These are phyloP conservation scores for Aspergillus sp. DNA, from an alignment of 2,329 filamentous ascomycete genomes.

Conservation along the genomic window DNA sequence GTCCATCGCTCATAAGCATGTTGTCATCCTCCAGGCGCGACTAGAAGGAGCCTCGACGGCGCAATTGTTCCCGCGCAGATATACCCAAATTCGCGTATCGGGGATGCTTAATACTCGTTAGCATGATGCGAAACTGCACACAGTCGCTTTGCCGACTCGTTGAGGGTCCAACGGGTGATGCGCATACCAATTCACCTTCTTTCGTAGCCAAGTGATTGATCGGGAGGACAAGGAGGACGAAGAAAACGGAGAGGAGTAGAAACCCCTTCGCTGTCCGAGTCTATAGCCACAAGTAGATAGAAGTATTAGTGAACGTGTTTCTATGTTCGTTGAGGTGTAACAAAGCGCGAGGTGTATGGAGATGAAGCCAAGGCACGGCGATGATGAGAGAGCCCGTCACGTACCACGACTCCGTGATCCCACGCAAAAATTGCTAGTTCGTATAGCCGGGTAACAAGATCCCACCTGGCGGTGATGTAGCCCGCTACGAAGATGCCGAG, in stretches of 20 bases:
- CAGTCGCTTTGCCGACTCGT: not conserved
- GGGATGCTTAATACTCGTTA: conserved; percentile 65
- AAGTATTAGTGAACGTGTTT: conserved; percentile 9
- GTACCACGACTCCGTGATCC: conserved; percentile 95
- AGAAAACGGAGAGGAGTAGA: conserved; percentile 75
- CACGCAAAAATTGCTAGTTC: conserved; percentile 96
- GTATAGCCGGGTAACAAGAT: conserved; percentile 94
- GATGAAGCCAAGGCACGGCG: not conserved
- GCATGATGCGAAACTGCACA: not conserved
- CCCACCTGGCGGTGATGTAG: conserved; percentile 99
- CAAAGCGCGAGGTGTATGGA: not conserved
- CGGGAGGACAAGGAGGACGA: conserved; percentile 79
- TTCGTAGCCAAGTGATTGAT: conserved; percentile 77
- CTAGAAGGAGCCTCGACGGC: conserved; percentile 92
- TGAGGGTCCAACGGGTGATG: conserved; percentile 1
- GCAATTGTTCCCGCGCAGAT: conserved; percentile 91
- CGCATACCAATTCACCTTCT: conserved; percentile 74
- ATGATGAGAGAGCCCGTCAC: conserved; percentile 31
- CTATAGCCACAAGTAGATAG: conserved; percentile 47
- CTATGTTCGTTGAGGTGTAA: not conserved
- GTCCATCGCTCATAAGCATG: conserved; percentile 70
- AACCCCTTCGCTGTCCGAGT: conserved; percentile 84
- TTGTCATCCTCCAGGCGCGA: conserved; percentile 50
- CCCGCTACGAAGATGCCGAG: conserved; percentile 98
- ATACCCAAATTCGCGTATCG: conserved; percentile 75